Evolutionary conservation across 2,329 filamentous ascomycete genomes (phyloP), one percentile per base, ranked within the genome.

Genomic region (Ophiostoma montium): DNA sequence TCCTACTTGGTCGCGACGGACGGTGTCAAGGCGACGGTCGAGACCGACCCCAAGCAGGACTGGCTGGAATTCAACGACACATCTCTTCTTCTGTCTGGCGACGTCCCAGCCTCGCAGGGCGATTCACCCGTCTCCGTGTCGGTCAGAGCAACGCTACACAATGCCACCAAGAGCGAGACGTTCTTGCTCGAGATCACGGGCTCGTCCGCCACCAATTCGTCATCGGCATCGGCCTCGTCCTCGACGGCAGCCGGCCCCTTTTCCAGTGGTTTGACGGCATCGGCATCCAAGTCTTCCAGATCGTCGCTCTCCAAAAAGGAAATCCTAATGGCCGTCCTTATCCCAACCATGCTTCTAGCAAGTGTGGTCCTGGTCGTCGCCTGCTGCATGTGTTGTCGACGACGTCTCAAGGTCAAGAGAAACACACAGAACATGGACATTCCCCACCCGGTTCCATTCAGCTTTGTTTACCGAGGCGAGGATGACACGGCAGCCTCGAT

Each of bases 311-410:
- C 53, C 1, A 46, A 43, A 9, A 45, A 33, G 19, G 59, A 63
- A 3, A 63, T 71, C 19, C 58, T 72, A 6, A 56, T 71, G 13
- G 70, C 68, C 1, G 65, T 68, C 3, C 62, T 73, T 3, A 59
- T 74, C 3, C 70, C 70, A 0, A 58, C 67, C 16, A 51, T 69
- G 2, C 54, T 72, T 13, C 53, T 70, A 1, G 57, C 63, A 18
- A 49, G 67, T 11, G 53, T 63, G 0, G 52, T 67, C 5, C 52
- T 64, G 9, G 53, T 64, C 16, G 56, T 62, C 2, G 48, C 50
- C 0, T 38, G 31, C 41, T 56, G 55, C 33, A 36, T 47, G 33
- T 47, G 46, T 16, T 47, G 27, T 44, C 54, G 62, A 27, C 62
- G 58, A 49, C 62, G 57, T 10, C 58, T 59, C 35, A 56, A 58